Evolutionary conservation across 2,329 filamentous ascomycete genomes (phyloP), one percentile per base, ranked within the genome.

Genomic region (Ophiocordyceps robertsii): DNA sequence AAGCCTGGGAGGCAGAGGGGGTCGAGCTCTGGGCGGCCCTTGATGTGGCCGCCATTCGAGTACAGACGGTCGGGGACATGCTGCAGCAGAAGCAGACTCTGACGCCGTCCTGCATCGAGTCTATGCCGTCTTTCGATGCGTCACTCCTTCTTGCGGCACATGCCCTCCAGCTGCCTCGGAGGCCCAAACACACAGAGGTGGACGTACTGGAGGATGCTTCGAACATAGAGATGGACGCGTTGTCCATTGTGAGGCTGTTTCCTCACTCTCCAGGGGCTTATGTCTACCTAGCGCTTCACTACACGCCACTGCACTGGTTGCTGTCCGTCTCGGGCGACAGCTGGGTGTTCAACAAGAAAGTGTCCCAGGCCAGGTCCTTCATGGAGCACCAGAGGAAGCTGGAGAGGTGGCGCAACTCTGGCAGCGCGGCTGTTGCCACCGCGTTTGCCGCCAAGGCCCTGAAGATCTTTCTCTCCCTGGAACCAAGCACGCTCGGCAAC

Each of bases 291-390:
- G 73, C 75, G 1, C 59, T 80, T 1, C 65, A 77, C 47, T 63
- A 74, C 51, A 77, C 74, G 1, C 75, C 75, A n/a, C 65, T 80
- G 5, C 67, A 70, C 46, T 68, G 69, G 47, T 65, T 79, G 1
- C 63, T 80, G 16, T 72, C 73, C 11, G 71, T 78, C 8, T 70
- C 70, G 27, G 74, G 75, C 39, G 69, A 77, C 46, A 73, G 67
- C 41, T 78, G 73, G 73, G 61, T 74, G 17, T 76, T 77, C 51
- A 67, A 68, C 40, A 65, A 68, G 43, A 78, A 78, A 50, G 58
- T 77, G 6, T 55, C 65, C 2, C 57, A 64, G 5, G 54, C 58
- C 2, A 59, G 61, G 24, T 53, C 60, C 11, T 78, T 72, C 48
- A 50, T 58, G 37, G 64, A 68, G 47, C 67, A 73, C 46, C 65